These are phyloP conservation scores for Xylaria flabelliformis DNA, from an alignment of 495 filamentous ascomycete genomes.

Conservation along the genomic window DNA sequence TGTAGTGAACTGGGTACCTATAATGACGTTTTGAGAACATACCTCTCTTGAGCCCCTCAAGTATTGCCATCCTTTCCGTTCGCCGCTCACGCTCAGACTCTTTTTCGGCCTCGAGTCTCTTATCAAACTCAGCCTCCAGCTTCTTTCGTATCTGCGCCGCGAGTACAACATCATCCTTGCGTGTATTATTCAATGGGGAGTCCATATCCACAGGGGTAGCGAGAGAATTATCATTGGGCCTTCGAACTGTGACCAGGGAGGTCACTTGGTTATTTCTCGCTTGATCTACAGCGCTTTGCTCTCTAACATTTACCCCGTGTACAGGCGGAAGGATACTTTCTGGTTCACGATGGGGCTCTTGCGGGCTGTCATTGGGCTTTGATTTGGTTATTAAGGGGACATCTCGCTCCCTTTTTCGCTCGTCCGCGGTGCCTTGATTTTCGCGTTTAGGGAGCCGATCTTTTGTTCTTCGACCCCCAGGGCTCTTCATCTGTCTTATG, in stretches of 20 bases:
- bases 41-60: slow-evolving; percentile 24
- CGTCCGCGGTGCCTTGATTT: not conserved
- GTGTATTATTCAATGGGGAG: not conserved
- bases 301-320: not conserved
- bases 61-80: slow-evolving; percentile 10
- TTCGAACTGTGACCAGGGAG: not conserved
- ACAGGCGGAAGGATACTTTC: not conserved
- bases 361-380: not conserved
- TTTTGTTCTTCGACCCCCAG: not conserved
- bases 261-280: not conserved
- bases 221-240: not conserved
- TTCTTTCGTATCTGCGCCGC: slow-evolving; percentile 8
- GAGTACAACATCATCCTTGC: not conserved
- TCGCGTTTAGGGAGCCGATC: not conserved
- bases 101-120: slow-evolving; percentile 18
- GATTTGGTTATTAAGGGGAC: not conserved
- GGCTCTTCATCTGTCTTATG: not conserved
- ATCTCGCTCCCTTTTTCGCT: not conserved
- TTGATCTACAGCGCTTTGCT: not conserved
- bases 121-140: slow-evolving; percentile 12
- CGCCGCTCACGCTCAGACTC: slow-evolving; percentile 9
- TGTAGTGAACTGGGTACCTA: not conserved
- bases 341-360: not conserved
- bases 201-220: not conserved
- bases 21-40: not conserved